phyloP scores from a whole-genome alignment of 208 protist genomes.

The Leishmania lainsoni region DNA sequence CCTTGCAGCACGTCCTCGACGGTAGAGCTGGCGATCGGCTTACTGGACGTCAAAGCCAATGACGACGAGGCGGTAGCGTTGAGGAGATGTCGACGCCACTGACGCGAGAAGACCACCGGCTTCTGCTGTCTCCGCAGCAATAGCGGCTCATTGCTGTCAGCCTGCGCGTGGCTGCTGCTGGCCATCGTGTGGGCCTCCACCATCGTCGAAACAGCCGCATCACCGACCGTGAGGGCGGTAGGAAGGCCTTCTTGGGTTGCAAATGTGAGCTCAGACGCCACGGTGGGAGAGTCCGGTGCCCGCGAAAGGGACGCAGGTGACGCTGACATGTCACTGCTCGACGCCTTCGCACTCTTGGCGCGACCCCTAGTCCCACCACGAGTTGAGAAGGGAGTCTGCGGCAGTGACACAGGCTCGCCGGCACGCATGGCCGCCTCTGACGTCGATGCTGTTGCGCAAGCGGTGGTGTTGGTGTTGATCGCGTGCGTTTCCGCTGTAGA shows the following conservation, averaged over 20 bases:
- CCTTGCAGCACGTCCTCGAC: slow-evolving; percentile 1
- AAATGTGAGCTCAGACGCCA: not conserved
- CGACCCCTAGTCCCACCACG: not conserved
- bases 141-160: not conserved
- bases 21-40: not conserved
- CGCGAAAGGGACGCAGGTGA: not conserved
- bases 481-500: not conserved
- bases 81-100: slow-evolving; percentile 35
- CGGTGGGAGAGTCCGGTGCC: not conserved
- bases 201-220: slow-evolving; percentile 18
- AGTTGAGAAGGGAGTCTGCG: not conserved
- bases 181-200: slow-evolving; percentile 19
- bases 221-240: slow-evolving; percentile 9
- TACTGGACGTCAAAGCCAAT: not conserved
- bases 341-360: not conserved
- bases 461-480: not conserved
- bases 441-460: not conserved
- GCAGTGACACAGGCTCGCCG: not conserved
- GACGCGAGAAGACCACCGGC: slow-evolving; percentile 27
- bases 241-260: not conserved
- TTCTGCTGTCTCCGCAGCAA: slow-evolving; percentile 6
- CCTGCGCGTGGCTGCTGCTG: not conserved
- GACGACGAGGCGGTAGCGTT: not conserved
- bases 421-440: not conserved
- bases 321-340: not conserved